Percentiles rank a stretch among this genome's conserved stretches.
phyloP scores from a whole-genome alignment of 1,139 yeast genomes.

The Ogataea hybrid region DNA sequence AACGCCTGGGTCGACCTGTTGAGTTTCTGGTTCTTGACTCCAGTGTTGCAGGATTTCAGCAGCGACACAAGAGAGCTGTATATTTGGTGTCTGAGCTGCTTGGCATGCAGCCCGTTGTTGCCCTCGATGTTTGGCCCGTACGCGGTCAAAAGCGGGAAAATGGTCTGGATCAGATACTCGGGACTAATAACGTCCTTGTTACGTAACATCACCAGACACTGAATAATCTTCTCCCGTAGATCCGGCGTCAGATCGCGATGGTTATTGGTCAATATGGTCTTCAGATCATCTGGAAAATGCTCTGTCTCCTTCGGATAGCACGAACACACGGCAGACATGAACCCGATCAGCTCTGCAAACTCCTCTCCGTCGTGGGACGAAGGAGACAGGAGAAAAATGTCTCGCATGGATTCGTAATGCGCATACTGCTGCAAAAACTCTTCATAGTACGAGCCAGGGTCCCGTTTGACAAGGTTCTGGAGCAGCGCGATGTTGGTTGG shows the following conservation, averaged over 20 bases:
- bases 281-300: conserved; percentile 77
- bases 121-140: conserved; percentile 47
- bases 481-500: conserved; percentile 88
- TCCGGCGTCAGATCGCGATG: conserved; percentile 83
- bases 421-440: conserved; percentile 90
- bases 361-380: conserved; percentile 63
- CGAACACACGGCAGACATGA: conserved; percentile 85
- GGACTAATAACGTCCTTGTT: conserved; percentile 82
- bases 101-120: conserved; percentile 67
- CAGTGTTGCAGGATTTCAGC: conserved; percentile 78
- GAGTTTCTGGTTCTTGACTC: conserved; percentile 80
- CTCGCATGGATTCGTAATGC: conserved; percentile 88
- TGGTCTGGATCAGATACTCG: conserved; percentile 76
- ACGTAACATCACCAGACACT: conserved; percentile 83
- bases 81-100: conserved; percentile 77
- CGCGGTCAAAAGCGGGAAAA: conserved; percentile 75
- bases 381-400: conserved; percentile 73
- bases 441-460: conserved; percentile 90
- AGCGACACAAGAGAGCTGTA: conserved; percentile 75
- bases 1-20: conserved; percentile 90
- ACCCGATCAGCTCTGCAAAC: conserved; percentile 82
- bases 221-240: conserved; percentile 87
- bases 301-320: conserved; percentile 90
- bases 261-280: conserved; percentile 62
- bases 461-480: conserved; percentile 90